Evolutionary conservation across 2,329 filamentous ascomycete genomes (phyloP), one percentile per base, ranked within the genome.

Genomic region (Fusarium euwallaceae): DNA sequence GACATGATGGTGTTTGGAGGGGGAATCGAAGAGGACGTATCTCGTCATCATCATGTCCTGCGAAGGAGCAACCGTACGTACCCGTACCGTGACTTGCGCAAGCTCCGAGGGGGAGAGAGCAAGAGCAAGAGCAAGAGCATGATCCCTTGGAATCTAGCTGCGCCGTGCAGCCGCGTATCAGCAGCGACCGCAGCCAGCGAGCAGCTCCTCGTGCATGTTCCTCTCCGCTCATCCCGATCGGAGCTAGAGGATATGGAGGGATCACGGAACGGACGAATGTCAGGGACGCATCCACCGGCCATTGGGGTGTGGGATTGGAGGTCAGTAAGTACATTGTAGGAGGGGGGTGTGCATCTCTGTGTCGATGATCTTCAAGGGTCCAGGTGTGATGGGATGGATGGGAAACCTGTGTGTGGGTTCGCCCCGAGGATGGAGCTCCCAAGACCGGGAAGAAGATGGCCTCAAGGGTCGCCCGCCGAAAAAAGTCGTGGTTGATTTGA

Each of bases 171-270:
- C 29, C 45, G 36, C 51, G 37, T 48, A 59, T 68, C 58, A 71
- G 39, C 64, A 61, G 53, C 58, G 29, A 39, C 58, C 24, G 51
- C 56, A 61, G 56, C 43, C 36, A 66, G 55, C 39, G 53, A 56
- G 32, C 53, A 56, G 61, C 60, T 67, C 64, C 36, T 56, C 48
- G 59, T 76, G 70, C 70, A 71, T 67, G 67, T 53, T 67, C 61
- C 69, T 72, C 61, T 72, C 68, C 70, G 67, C 61, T 67, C 70
- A 69, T 70, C 53, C 73, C 66, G 73, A 78, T 78, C 74, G 74
- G 67, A 74, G 73, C 75, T 76, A 78, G 48, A 53, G 48, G 48
- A 29, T 53, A 53, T 53, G 48, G 48, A 53, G 29, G 70, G 67
- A 78, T 76, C 70, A 75, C 61, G 65, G 68, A 67, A 34, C 63